Conservation (phyloP, 2,329 filamentous ascomycete species). For the Aspergillus nomiae region DNA sequence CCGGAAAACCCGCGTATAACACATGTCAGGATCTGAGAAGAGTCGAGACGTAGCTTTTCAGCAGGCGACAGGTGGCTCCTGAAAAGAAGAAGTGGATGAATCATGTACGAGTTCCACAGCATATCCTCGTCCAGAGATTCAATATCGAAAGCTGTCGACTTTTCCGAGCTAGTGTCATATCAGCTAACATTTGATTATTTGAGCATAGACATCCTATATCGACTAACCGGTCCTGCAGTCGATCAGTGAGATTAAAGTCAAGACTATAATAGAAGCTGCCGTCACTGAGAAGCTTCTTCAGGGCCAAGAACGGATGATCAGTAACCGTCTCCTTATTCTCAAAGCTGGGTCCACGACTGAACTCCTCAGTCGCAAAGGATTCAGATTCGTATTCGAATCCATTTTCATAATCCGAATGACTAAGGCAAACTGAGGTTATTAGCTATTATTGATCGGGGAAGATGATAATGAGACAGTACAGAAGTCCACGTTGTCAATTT, state of each 20-base stretch:
- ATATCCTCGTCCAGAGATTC: slow-evolving; percentile 92
- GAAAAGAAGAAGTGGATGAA: slow-evolving; percentile 86
- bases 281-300: slow-evolving; percentile 89
- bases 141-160: slow-evolving; percentile 79
- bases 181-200: slow-evolving; percentile 19
- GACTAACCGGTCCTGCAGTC: slow-evolving; percentile 78
- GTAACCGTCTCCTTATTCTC: slow-evolving; percentile 69
- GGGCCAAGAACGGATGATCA: slow-evolving; percentile 85
- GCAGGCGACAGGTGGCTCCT: slow-evolving; percentile 74
- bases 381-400: slow-evolving; percentile 60
- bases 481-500: slow-evolving; percentile 85
- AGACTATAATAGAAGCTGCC: slow-evolving; percentile 98
- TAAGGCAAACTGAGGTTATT: slow-evolving; percentile 72
- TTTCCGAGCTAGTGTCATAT: slow-evolving; percentile 61
- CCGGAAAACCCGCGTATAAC: slow-evolving; percentile 91
- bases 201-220: slow-evolving; percentile 1
- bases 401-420: slow-evolving; percentile 81
- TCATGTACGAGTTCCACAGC: slow-evolving; percentile 99
- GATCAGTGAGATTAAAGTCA: slow-evolving; percentile 95
- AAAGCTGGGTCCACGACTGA: slow-evolving; percentile 50
- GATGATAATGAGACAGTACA: slow-evolving; percentile 43
- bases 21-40: slow-evolving; percentile 84
- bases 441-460: slow-evolving; percentile 9
- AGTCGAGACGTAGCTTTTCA: slow-evolving; percentile 79
- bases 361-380: slow-evolving; percentile 56